Conservation (phyloP, 345 rosid species). For the Stellera chamaejasme region DNA sequence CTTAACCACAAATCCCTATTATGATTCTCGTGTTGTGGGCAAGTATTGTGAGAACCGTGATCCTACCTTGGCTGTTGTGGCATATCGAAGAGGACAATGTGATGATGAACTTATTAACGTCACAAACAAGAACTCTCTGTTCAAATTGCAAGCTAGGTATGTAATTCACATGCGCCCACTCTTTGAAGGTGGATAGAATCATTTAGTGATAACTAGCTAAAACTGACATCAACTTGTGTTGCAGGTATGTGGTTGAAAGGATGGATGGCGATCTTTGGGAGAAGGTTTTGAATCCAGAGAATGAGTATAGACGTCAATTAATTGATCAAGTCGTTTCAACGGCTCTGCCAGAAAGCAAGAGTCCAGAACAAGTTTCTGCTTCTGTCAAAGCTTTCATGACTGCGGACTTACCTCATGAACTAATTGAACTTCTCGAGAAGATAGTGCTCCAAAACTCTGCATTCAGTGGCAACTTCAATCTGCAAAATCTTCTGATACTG, state of each 20-base stretch:
- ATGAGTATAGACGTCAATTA: constrained; percentile 82
- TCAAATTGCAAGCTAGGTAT: constrained; percentile 97
- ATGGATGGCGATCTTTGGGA: constrained; percentile 99
- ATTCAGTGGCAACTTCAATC: constrained; percentile 93
- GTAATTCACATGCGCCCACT: constrained; percentile 9
- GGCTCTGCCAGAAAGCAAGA: constrained; percentile 90
- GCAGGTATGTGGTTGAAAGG: constrained; percentile 96
- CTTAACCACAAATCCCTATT: constrained; percentile 97
- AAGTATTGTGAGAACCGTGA: constrained; percentile 99
- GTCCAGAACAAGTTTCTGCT: constrained; percentile 80
- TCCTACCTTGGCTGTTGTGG: constrained; percentile 97
- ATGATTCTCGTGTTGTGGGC: constrained; percentile 95
- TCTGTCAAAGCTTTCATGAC: constrained; percentile 87
- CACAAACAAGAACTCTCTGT: constrained; percentile 91
- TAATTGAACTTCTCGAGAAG: constrained; percentile 87
- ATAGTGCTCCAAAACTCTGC: constrained; percentile 97
- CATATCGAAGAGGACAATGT: constrained; percentile 96
- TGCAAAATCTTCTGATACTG: constrained; percentile 93
- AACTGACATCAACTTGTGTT: constrained; percentile 15
- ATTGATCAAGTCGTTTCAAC: constrained; percentile 98
- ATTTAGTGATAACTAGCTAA: constrained; percentile 18
- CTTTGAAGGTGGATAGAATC: constrained; percentile 7
- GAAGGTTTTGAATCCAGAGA: constrained; percentile 82
- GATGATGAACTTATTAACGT: constrained; percentile 96
- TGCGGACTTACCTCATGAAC: constrained; percentile 74